A percentile compares a stretch with the other conserved stretches of the same genome.
Conservation (phyloP, 2,329 filamentous ascomycete species). For the Huntiella abstrusa region DNA sequence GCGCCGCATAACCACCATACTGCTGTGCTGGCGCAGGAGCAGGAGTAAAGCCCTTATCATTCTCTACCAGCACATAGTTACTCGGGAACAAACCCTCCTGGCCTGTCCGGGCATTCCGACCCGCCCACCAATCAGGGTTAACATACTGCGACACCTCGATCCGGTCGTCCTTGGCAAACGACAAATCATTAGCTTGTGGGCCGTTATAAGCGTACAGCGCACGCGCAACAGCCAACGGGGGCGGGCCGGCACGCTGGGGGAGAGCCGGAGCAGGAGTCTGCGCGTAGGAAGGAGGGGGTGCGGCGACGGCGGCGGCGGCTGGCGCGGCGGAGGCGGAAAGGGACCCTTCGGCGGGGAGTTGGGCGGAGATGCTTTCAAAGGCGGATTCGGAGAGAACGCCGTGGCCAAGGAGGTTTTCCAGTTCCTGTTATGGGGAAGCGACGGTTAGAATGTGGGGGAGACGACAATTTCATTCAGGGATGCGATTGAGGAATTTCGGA, state of each 20-base stretch:
- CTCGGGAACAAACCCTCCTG: slow-evolving; percentile 88
- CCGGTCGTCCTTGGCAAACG: slow-evolving; percentile 61
- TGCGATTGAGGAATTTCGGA: background rate
- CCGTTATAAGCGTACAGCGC: slow-evolving; percentile 73
- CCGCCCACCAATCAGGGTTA: slow-evolving; percentile 96
- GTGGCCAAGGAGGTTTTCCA: slow-evolving; percentile 73
- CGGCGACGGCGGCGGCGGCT: slow-evolving; percentile 17
- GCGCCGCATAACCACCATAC: slow-evolving; percentile 7
- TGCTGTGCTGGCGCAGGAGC: slow-evolving; percentile 19
- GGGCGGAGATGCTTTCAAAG: slow-evolving; percentile 54
- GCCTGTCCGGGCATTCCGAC: slow-evolving; percentile 64
- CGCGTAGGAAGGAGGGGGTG: slow-evolving; percentile 30
- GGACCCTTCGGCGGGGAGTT: slow-evolving; percentile 54
- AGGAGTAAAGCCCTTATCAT: slow-evolving; percentile 35
- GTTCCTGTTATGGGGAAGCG: slow-evolving; percentile 41
- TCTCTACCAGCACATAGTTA: slow-evolving; percentile 56
- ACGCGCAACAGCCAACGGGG: slow-evolving; percentile 51
- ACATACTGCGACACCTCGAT: slow-evolving; percentile 76
- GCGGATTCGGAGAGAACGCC: slow-evolving; percentile 57
- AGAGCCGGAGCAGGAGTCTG: slow-evolving; percentile 26
- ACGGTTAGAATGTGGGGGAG: background rate
- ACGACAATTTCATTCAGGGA: background rate
- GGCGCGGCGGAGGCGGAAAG: slow-evolving; percentile 22
- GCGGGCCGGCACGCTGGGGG: slow-evolving; percentile 22
- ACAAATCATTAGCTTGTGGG: slow-evolving; percentile 62